Evolutionary conservation across 768 basidiomycete species (phyloP), one percentile per base, ranked within the genome.

Genomic region (Mycena haematopus): DNA sequence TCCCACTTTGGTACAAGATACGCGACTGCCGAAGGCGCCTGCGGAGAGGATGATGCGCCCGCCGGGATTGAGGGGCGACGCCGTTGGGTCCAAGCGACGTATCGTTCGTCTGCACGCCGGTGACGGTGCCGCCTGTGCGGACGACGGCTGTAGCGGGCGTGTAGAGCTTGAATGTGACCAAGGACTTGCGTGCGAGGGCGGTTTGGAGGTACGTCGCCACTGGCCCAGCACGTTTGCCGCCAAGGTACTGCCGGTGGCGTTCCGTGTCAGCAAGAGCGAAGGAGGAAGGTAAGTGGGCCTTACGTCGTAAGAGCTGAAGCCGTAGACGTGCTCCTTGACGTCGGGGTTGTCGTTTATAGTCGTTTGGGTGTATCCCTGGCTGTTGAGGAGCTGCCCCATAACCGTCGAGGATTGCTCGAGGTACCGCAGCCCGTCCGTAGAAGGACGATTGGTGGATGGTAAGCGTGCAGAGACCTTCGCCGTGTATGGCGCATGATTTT

Each of bases 1-100:
- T 87, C 22, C 86, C 86, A 59, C 82, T 84, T 59, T 82, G 79
- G 80, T 85, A 87, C 17, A 88, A 75, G 61, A 87, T 79, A 33
- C 86, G 78, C 56, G 86, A 73, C 14, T 83, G 82, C 22, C 86
- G 85, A 65, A 81, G 86, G 84, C 75, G 15, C 86, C 87, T 31
- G 82, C 83, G 5, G 84, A 82, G 24, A 88, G 80, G 61, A 88
- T 78, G 66, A 88, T 86, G 33, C 87, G 82, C n/a, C 86, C 87
- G 27, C 78, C 78, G 9, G 80, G 70, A 33, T 77, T 87, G 49
- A 88, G 74, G 84, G 81, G 85, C 74, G 70, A 87, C 66, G 42
- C 87, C 86, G 56, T 84, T 76, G 19, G 84, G 82, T 4, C 85
- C 86, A 40, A 86, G 73, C 6, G 80, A 76, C 6, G 82, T 81